phyloP scores from a whole-genome alignment of 768 basidiomycete genomes.

The Tephrocybe sp. region DNA sequence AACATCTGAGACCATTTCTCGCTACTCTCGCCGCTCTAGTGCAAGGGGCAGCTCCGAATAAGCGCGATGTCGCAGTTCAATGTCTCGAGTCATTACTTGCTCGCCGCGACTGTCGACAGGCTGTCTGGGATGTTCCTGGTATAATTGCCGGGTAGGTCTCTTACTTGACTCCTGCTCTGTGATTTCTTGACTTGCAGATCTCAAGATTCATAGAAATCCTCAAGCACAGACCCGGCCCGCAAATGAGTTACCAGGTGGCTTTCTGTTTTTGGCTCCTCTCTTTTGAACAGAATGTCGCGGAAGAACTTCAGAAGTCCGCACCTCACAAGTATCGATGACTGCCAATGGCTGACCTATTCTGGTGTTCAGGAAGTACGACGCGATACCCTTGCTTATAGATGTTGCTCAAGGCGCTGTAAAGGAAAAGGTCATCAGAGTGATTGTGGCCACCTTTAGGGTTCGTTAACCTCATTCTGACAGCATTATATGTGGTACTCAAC shows the following conservation, averaged over 20 bases:
- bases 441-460: constrained; percentile 89
- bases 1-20: constrained; percentile 62
- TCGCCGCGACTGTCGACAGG: constrained; percentile 75
- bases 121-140: constrained; percentile 75
- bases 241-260: constrained; percentile 93
- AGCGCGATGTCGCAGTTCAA: constrained; percentile 89
- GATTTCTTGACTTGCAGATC: neutral
- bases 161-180: neutral
- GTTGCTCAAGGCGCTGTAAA: constrained; percentile 90
- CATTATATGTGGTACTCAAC: constrained; percentile 1
- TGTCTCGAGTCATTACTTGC: constrained; percentile 85
- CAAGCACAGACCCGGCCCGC: constrained; percentile 78
- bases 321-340: neutral
- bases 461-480: constrained; percentile 2
- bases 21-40: constrained; percentile 59
- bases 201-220: constrained; percentile 80
- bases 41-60: constrained; percentile 59
- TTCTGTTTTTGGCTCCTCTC: constrained; percentile 94
- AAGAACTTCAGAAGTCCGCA: constrained; percentile 82
- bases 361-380: constrained; percentile 73
- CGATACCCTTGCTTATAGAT: constrained; percentile 81
- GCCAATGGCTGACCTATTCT: neutral
- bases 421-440: constrained; percentile 94
- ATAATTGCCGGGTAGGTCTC: constrained; percentile 64
- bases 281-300: constrained; percentile 84